Base-by-base conservation (phyloP, 2,329 filamentous ascomycete species). In the Penicillium rolfsii region DNA sequence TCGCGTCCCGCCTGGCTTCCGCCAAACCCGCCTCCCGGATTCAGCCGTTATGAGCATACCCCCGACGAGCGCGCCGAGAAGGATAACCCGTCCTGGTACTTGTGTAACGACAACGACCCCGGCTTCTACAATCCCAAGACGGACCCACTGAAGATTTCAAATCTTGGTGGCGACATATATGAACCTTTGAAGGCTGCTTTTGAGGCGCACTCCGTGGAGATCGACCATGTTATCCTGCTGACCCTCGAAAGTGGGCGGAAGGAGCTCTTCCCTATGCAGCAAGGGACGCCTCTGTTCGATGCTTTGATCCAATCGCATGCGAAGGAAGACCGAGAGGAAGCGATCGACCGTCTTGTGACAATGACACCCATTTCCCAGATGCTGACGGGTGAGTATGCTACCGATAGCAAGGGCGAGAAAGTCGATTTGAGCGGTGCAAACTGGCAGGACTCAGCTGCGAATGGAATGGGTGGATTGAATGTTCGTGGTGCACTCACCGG, bases 191-290 rank as follows among this genome's bases (percentile, higher is more conserved):
- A 71, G 40, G 60, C 71, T 16, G 70, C 71, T 0, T 66, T 77
- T 24, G 62, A 73, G 28, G 54, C 70, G 8, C 62, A 70, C 30
- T 65, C 72, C 0, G 68, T 77, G n/a, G 55, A 67, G 1, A 78
- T 79, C 36, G 75, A 78, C 30, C 73, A 79, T 65, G 70, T 79
- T 1, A 68, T 79, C 7, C 30, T 79, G 11, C 53, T 79, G 30
- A 77, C 74, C 4, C 64, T 79, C n/a, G 77, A 79, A 64, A 77
- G 74, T 55, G 76, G 75, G 5, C 70, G 77, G 40, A 79, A 78
- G 53, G 76, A 79, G 43, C 67, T 78, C 40, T 79, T 79, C 60
- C 77, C 77, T 1, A 66, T 77, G 55, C 73, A 75, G 53, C 73
- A 75, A 52, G 71, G 70, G 16, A 74, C 70, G 16, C 67, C 67